Conservation (phyloP, 1,284 basidiomycete species). For the Neonothopanus nambi region DNA sequence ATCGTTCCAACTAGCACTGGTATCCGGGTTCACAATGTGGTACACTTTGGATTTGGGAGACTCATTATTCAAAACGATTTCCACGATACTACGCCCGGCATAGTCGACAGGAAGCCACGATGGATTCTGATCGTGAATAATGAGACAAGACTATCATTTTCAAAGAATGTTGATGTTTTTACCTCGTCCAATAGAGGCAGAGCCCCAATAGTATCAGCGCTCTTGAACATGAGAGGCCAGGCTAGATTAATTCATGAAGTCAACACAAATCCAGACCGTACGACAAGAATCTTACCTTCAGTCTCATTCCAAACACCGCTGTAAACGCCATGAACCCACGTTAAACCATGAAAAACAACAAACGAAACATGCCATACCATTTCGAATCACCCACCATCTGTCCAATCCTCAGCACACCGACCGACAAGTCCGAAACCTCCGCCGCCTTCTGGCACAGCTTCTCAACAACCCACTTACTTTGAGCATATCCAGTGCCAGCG, state of each 20-base stretch:
- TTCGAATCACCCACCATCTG: slow-evolving; percentile 55
- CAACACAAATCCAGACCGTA: not conserved
- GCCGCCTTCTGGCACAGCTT: slow-evolving; percentile 47
- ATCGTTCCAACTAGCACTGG: slow-evolving; percentile 38
- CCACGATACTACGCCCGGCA: slow-evolving; percentile 51
- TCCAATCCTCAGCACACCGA: slow-evolving; percentile 47
- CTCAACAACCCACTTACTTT: slow-evolving; percentile 65
- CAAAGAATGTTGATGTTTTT: slow-evolving; percentile 11
- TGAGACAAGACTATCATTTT: not conserved
- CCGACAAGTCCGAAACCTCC: slow-evolving; percentile 30
- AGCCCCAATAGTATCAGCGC: slow-evolving; percentile 40
- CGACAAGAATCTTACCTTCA: slow-evolving; percentile 47
- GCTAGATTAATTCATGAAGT: slow-evolving; percentile 11
- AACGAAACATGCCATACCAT: not conserved
- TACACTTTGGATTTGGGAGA: slow-evolving; percentile 35
- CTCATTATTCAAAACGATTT: slow-evolving; percentile 37
- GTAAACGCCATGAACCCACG: not conserved
- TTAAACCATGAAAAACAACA: not conserved
- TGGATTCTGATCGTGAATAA: slow-evolving; percentile 27
- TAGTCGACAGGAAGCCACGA: slow-evolving; percentile 63
- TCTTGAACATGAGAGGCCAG: slow-evolving; percentile 32
- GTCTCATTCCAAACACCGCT: slow-evolving; percentile 63
- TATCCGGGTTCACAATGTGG: slow-evolving; percentile 48
- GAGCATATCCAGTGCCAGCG: slow-evolving; percentile 54
- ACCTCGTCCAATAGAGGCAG: slow-evolving; percentile 48